Percentiles rank a stretch among this genome's conserved stretches.
Conservation (phyloP, 2,329 filamentous ascomycete genomes). For the Cladorrhinum sp. region DNA sequence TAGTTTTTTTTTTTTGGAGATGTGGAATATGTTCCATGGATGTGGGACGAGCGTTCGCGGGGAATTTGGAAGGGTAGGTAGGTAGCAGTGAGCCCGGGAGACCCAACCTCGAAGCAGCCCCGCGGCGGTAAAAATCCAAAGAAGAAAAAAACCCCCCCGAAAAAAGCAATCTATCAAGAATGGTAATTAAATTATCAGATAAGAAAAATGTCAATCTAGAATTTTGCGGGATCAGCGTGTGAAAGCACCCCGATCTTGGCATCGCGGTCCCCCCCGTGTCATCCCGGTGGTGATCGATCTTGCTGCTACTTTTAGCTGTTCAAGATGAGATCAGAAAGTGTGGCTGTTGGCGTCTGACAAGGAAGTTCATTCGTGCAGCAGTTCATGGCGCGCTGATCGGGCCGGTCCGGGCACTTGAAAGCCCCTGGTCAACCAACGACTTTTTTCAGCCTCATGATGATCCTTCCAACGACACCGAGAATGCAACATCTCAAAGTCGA, state of each 20-base stretch:
- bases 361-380: no score
- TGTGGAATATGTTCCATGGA: neutral
- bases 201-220: neutral
- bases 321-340: neutral
- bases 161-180: no score
- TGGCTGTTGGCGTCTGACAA: neutral
- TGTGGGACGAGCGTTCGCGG: neutral
- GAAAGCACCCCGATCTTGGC: neutral
- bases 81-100: neutral
- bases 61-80: neutral
- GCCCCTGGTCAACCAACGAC: neutral
- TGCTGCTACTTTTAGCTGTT: neutral
- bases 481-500: neutral
- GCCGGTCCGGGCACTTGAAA: neutral
- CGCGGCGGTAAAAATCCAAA: neutral
- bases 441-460: constrained; percentile 11
- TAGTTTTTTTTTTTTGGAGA: neutral
- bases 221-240: no score
- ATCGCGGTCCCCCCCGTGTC: constrained; percentile 5
- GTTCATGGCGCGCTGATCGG: neutral
- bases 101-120: neutral
- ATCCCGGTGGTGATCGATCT: neutral
- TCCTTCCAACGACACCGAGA: neutral
- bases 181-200: neutral
- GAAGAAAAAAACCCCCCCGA: neutral